phyloP scores from a whole-genome alignment of 2,329 filamentous ascomycete species.

The Botrytis galanthina region DNA sequence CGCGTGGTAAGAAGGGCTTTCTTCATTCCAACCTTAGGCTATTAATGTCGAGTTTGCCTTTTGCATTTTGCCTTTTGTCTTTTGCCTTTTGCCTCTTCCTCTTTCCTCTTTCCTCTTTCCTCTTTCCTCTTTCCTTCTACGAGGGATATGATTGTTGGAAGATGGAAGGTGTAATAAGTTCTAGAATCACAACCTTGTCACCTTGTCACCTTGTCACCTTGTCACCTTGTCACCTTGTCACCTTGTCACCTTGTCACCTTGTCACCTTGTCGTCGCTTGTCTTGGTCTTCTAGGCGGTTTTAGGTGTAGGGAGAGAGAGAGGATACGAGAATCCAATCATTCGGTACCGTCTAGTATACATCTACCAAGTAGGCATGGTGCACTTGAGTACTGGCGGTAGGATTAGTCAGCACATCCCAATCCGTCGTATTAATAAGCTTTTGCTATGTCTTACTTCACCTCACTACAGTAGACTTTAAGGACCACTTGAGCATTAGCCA shows the following conservation, averaged over 20 bases:
- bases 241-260: not conserved
- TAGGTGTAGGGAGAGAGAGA: not conserved
- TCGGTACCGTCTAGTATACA: not conserved
- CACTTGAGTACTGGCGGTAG: not conserved
- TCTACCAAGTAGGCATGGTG: not conserved
- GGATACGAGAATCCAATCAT: not conserved
- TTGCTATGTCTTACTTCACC: not conserved
- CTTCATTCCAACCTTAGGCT: not conserved
- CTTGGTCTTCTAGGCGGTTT: not conserved
- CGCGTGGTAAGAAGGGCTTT: not conserved
- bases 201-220: not conserved
- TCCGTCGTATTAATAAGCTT: not conserved
- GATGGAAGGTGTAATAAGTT: not conserved
- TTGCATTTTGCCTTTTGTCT: not conserved
- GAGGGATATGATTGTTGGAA: not conserved
- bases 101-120: no score
- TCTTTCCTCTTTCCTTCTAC: not conserved
- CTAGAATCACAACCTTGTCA: conserved; percentile 2
- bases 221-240: not conserved
- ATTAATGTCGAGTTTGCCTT: not conserved
- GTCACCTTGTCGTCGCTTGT: not conserved
- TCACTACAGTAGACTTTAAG: not conserved
- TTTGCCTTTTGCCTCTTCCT: no score
- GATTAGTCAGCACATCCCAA: not conserved
- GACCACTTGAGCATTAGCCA: not conserved